Evolutionary conservation across 495 filamentous ascomycete species (phyloP).

Genomic region (Lasiosphaeria miniovina): DNA sequence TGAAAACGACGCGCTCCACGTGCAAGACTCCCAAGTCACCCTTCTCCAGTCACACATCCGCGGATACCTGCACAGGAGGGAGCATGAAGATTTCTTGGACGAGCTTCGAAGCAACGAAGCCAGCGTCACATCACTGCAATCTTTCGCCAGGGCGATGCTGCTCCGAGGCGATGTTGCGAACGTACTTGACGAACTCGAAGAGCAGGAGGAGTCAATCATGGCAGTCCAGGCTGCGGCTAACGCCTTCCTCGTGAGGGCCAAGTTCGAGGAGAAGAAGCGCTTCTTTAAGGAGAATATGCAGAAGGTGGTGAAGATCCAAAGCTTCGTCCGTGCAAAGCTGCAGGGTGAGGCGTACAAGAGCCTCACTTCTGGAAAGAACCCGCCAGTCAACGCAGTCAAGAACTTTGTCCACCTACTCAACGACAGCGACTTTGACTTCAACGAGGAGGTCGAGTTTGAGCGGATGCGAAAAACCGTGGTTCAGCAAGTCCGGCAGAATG

Average conservation of each 20-base stretch:
- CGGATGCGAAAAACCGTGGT: constrained; percentile 89
- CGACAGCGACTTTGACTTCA: constrained; percentile 98
- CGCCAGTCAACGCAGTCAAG: constrained; percentile 92
- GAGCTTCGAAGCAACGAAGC: constrained; percentile 55
- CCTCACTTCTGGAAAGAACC: constrained; percentile 93
- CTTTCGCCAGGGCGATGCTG: constrained; percentile 72
- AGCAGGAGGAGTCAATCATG: constrained; percentile 69
- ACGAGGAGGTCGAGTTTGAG: constrained; percentile 97
- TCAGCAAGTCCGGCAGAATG: constrained; percentile 94
- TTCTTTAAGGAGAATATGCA: constrained; percentile 97
- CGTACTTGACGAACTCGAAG: constrained; percentile 70
- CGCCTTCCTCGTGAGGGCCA: constrained; percentile 67
- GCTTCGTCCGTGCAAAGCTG: constrained; percentile 86
- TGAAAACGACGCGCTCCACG: constrained; percentile 56
- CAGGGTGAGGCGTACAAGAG: constrained; percentile 98
- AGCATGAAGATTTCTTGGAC: constrained; percentile 50
- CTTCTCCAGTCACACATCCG: constrained; percentile 70
- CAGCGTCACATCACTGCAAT: constrained; percentile 67
- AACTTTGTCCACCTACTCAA: constrained; percentile 97
- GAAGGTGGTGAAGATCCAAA: constrained; percentile 97
- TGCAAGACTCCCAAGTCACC: constrained; percentile 55
- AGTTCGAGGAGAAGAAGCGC: constrained; percentile 78
- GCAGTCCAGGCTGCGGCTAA: constrained; percentile 74
- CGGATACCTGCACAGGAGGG: constrained; percentile 56
- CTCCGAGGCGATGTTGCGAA: constrained; percentile 67